These are phyloP conservation scores for Zoysia pacifica DNA, from an alignment of 176 grass and related monocot genomes.

Conservation along the genomic window DNA sequence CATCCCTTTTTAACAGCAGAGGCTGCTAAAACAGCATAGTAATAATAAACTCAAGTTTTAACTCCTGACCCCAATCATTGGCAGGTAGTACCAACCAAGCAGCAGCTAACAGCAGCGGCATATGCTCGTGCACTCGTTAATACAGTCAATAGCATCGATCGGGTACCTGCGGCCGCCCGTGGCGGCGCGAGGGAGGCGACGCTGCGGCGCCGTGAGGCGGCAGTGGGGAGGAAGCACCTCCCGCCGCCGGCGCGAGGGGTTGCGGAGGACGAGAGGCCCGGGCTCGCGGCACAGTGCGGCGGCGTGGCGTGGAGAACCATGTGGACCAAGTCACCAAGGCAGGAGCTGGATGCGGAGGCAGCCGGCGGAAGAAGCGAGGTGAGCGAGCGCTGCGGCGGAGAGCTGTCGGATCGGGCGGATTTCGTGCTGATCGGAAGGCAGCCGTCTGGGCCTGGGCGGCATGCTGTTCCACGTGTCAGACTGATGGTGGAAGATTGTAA, in stretches of 20 bases:
- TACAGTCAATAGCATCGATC: background rate
- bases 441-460: background rate
- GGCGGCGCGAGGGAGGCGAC: background rate
- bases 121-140: background rate
- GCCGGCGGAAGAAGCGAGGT: conserved; percentile 7
- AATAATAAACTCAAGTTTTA: background rate
- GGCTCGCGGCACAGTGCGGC: conserved; percentile 19
- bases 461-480: background rate
- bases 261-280: conserved; percentile 4
- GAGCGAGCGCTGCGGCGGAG: background rate
- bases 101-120: background rate
- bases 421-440: background rate
- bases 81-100: background rate
- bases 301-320: conserved; percentile 45
- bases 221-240: background rate
- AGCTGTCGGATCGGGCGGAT: background rate
- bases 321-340: background rate
- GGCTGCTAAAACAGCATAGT: background rate
- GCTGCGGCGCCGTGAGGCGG: background rate
- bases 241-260: conserved; percentile 2
- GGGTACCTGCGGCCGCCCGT: conserved; percentile 42
- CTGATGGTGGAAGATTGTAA: too few relatives aligned
- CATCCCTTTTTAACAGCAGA: background rate
- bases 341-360: background rate
- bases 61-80: background rate